Evolutionary conservation across 306 rosid genomes (phyloP), one percentile per base, ranked within the genome.

Genomic region (Ochetophila trinervis): DNA sequence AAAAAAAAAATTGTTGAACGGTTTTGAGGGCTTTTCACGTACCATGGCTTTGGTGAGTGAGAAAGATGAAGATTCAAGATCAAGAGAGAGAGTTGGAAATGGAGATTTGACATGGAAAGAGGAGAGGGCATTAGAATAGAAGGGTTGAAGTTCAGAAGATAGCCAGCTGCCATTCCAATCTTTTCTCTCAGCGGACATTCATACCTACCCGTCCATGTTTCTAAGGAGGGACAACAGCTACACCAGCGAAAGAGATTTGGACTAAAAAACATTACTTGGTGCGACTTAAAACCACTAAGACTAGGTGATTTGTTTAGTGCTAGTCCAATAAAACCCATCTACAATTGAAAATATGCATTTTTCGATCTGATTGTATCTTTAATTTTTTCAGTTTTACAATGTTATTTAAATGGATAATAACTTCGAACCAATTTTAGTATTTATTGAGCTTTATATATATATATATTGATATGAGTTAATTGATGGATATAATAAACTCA

Each of bases 41-140:
- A 81, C 92, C 92, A 86, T 86, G 75, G 68, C 17, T 61, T 57
- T 23, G 44, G 19, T n/a, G 65, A 65, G 57, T 17, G 55, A 13
- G 30, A 45, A 67, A 44, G 67, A 65, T 19, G 47, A 54, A 55
- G 68, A 27, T 27, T 27, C 32, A 27, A 27, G n/a, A 27, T 27
- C 3, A 27, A 27, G 32, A 27, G 4, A 37, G 68, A 47, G 62
- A 11, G 48, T 3, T 27, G 62, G 35, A 70, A 57, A 57, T 8
- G 36, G 47, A 67, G 56, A 44, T 63, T 62, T 66, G 73, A 19
- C 62, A 13, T 20, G 15, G 52, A 51, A 57, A n/a, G 45, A 58
- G 16, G 16, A 8, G n/a, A 16, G 35, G 42, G 27, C 19, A 44
- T 4, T 5, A 4, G 53, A 10, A 24, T 63, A 34, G 35, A 23